These are phyloP conservation scores for Nothopassalora personata DNA, from an alignment of 2,329 filamentous ascomycete species.

Conservation along the genomic window DNA sequence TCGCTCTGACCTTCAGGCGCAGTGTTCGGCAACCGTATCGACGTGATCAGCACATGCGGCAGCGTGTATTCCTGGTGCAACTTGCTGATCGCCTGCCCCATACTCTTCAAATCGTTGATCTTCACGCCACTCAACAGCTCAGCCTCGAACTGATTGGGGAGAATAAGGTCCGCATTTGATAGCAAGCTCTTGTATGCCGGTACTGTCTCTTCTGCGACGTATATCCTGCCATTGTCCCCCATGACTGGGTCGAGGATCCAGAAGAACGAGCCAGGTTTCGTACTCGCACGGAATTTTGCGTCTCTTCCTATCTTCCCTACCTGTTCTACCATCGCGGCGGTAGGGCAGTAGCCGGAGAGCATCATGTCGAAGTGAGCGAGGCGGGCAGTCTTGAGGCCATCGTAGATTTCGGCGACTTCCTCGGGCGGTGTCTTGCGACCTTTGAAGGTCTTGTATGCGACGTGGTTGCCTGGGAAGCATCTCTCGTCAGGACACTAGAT, in stretches of 20 bases:
- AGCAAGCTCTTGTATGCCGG: slow-evolving; percentile 81
- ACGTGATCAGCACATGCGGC: slow-evolving; percentile 90
- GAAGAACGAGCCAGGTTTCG: slow-evolving; percentile 73
- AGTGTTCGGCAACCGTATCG: slow-evolving; percentile 60
- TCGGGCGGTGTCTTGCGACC: slow-evolving; percentile 75
- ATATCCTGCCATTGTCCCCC: slow-evolving; percentile 89
- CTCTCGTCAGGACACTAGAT: background rate
- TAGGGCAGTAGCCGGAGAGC: slow-evolving; percentile 90
- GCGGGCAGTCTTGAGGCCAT: slow-evolving; percentile 74
- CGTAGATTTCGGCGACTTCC: slow-evolving; percentile 79
- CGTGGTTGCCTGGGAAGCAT: slow-evolving; percentile 71
- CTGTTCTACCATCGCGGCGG: slow-evolving; percentile 73
- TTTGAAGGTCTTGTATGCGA: slow-evolving; percentile 82
- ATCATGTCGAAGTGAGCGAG: slow-evolving; percentile 91
- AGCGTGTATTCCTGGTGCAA: slow-evolving; percentile 69
- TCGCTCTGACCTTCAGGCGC: slow-evolving; percentile 28
- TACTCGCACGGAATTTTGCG: slow-evolving; percentile 60
- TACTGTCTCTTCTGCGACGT: slow-evolving; percentile 86
- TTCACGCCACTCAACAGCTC: slow-evolving; percentile 85
- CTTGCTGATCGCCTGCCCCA: slow-evolving; percentile 67
- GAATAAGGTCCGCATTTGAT: slow-evolving; percentile 77
- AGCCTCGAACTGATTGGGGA: slow-evolving; percentile 96
- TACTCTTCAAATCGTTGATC: slow-evolving; percentile 67
- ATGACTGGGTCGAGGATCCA: slow-evolving; percentile 98
- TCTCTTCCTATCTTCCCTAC: slow-evolving; percentile 81